Base-by-base conservation (phyloP, 352 stramenopile genomes). In the Globisporangium barbulae region DNA sequence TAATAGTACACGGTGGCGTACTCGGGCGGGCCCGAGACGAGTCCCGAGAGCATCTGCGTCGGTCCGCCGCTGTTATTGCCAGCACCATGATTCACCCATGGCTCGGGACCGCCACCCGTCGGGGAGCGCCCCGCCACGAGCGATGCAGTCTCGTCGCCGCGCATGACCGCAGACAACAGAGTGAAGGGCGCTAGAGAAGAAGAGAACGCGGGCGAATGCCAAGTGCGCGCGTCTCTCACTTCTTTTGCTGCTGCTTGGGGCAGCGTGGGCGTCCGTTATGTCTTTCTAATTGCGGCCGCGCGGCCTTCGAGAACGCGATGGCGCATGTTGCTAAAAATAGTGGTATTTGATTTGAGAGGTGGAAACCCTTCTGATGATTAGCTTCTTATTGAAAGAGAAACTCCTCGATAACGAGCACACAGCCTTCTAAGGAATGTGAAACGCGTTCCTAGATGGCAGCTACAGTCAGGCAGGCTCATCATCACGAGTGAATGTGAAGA, bases 1-100 rank as follows among this genome's bases (percentile, higher is more conserved):
- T 77, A 82, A 35, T 84, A 79, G n/a, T 68, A 65, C 53, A 85
- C 78, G 10, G 62, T 22, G 5, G 74, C 50, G 25, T 64, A 76
- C 54, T 84, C 76, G 3, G 75, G 67, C 6, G 72, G 31, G 0
- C 69, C 79, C 13, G 78, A 71, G 37, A 83, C 76, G 21, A 79
- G 69, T 22, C 30, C 19, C 4, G 52, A 57, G 52, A 57, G 52
- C 49, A 21, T 39, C 28, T 55, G 49, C 8, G 65, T 59, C 4
- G 57, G 61, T 33, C 19, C 37, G 1, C 33, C 12, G 22, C 35
- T 50, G 37, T 19, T 57, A 19, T 17, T 57, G 19, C 15, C 5
- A 0, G 12, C 47, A 2, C 12, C 5, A 28, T 28, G 15, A 31
- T 35, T 54, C 12, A 37, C 17, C 59, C 33, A 31, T 22, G 39